These are phyloP conservation scores for Euphorbia pulcherrima DNA, from an alignment of 345 rosid genomes.

Conservation along the genomic window DNA sequence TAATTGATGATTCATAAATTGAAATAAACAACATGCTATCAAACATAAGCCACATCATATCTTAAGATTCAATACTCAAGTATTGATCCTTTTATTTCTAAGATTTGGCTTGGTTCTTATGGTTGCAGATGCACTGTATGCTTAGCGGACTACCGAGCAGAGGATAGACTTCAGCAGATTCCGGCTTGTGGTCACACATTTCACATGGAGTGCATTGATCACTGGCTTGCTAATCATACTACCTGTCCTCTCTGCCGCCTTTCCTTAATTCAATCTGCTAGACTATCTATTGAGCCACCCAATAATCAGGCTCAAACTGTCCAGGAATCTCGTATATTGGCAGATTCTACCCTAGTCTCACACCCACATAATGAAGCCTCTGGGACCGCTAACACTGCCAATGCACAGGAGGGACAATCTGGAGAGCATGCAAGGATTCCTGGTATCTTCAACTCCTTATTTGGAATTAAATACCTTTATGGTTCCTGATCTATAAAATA, in stretches of 20 bases:
- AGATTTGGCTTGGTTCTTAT: constrained; percentile 3
- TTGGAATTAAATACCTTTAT: no score
- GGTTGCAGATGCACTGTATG: constrained; percentile 71
- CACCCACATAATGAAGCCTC: constrained; percentile 23
- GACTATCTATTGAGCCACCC: constrained; percentile 23
- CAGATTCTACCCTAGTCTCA: constrained; percentile 12
- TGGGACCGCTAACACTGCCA: not conserved
- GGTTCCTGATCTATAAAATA: no score
- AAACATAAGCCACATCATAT: not conserved
- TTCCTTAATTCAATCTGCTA: constrained; percentile 52
- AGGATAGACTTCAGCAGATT: constrained; percentile 77
- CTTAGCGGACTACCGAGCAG: constrained; percentile 74
- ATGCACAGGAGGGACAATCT: constrained; percentile 23
- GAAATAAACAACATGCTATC: not conserved
- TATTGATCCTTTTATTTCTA: not conserved
- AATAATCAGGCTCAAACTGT: constrained; percentile 27
- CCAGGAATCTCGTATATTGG: constrained; percentile 20
- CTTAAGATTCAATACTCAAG: not conserved
- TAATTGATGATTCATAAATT: not conserved
- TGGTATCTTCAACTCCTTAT: constrained; percentile 21
- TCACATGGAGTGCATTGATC: constrained; percentile 91
- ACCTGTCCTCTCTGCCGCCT: constrained; percentile 93
- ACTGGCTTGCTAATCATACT: constrained; percentile 75
- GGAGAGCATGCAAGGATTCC: constrained; percentile 18
- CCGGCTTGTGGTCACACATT: constrained; percentile 81